Percentiles rank a stretch among this genome's conserved stretches.
Evolutionary conservation across 305 asterid genomes (phyloP).

Genomic region (Fraxinus sp.): DNA sequence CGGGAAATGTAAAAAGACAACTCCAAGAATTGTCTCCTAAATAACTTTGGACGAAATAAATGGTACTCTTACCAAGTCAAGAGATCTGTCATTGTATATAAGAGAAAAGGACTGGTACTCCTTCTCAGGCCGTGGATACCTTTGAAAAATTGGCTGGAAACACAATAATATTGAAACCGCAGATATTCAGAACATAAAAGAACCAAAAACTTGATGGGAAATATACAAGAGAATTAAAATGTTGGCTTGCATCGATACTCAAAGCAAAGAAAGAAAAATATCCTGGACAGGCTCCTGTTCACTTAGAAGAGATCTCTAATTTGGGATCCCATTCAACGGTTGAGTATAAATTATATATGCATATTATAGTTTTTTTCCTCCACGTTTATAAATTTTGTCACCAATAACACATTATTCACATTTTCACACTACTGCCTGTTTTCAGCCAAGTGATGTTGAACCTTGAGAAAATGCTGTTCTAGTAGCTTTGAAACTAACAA

Average conservation of each 20-base stretch:
- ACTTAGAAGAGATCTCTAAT: constrained; percentile 12
- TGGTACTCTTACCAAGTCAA: constrained; percentile 76
- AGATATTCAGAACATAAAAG: constrained; percentile 22
- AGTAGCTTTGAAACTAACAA: neutral
- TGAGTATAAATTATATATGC: neutral
- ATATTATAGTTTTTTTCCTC: neutral
- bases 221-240: neutral
- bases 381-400: neutral
- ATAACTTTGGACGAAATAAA: constrained; percentile 22
- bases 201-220: constrained; percentile 10
- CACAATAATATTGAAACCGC: constrained; percentile 10
- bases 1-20: constrained; percentile 2
- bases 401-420: neutral
- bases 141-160: constrained; percentile 57
- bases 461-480: constrained; percentile 1
- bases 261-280: constrained; percentile 8
- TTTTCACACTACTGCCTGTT: neutral
- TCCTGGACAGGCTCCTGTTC: constrained; percentile 10
- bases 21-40: constrained; percentile 16
- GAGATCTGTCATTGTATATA: constrained; percentile 87
- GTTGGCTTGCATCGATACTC: neutral
- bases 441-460: constrained; percentile 3
- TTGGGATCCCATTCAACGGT: neutral
- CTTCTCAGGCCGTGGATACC: constrained; percentile 94
- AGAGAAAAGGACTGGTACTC: constrained; percentile 96